Evolutionary conservation across 208 protist species (phyloP).

Genomic region (Strigomonas culicis): DNA sequence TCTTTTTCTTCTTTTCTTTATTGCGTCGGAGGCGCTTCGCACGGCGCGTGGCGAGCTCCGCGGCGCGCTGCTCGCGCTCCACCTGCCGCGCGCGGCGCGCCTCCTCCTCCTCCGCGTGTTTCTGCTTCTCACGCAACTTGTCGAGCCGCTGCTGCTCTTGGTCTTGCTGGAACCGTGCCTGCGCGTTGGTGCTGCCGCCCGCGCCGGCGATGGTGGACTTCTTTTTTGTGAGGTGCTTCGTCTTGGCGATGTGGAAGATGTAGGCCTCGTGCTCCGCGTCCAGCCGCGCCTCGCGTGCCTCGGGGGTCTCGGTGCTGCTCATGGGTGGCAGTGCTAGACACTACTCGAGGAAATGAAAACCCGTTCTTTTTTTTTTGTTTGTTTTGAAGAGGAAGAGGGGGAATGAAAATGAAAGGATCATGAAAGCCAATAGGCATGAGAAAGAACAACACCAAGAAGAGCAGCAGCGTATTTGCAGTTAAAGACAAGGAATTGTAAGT

Average conservation of each 20-base stretch:
- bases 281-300: slow-evolving; percentile 50
- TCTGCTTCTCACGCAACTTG: slow-evolving; percentile 30
- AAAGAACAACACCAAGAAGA: not conserved
- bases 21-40: slow-evolving; percentile 36
- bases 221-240: slow-evolving; percentile 63
- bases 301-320: no score
- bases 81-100: slow-evolving; percentile 31
- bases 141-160: slow-evolving; percentile 50
- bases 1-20: slow-evolving; percentile 15
- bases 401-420: not conserved
- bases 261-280: slow-evolving; percentile 71
- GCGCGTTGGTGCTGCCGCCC: slow-evolving; percentile 72
- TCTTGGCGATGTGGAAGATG: slow-evolving; percentile 63
- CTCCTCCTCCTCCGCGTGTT: slow-evolving; percentile 24
- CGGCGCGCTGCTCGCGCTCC: slow-evolving; percentile 23
- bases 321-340: not conserved
- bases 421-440: not conserved
- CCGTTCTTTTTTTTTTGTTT: slow-evolving; percentile 10
- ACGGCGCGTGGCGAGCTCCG: slow-evolving; percentile 48
- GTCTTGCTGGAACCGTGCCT: slow-evolving; percentile 60
- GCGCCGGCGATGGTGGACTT: slow-evolving; percentile 83
- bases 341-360: not conserved
- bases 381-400: not conserved
- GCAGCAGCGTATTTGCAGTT: not conserved
- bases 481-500: not conserved